These are phyloP conservation scores for Cryphonectria nitschkei DNA, from an alignment of 2,329 filamentous ascomycete genomes.

Conservation along the genomic window DNA sequence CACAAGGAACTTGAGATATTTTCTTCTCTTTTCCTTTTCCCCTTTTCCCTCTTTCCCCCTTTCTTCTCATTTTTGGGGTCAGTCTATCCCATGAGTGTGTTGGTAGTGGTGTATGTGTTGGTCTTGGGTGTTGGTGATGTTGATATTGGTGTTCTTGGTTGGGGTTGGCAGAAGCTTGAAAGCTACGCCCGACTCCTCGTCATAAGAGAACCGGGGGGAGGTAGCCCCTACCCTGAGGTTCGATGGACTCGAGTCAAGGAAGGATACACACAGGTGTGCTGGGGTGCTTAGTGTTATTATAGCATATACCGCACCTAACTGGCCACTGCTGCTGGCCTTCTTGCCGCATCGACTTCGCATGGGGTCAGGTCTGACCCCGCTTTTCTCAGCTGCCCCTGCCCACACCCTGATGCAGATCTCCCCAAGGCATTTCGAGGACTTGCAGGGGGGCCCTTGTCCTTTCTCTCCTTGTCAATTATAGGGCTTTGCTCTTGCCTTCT, in stretches of 20 bases:
- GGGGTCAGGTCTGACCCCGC: not conserved
- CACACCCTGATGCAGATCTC: constrained; percentile 15
- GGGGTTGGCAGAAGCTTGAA: not conserved
- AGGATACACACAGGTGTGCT: not conserved
- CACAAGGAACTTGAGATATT: not conserved
- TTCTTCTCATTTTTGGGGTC: not conserved
- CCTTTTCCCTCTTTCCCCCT: too few relatives aligned
- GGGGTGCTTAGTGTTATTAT: not conserved
- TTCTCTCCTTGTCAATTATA: not conserved
- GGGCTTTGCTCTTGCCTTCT: not conserved
- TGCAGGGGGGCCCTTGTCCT: not conserved
- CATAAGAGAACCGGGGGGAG: not conserved
- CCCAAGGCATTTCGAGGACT: not conserved
- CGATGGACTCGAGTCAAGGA: not conserved
- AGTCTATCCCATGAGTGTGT: not conserved
- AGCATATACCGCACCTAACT: not conserved
- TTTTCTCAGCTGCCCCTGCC: constrained; percentile 4
- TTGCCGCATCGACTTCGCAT: not conserved
- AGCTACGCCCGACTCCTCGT: not conserved
- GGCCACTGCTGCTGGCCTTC: not conserved
- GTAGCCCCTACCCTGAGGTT: not conserved
- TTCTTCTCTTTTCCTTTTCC: not conserved
- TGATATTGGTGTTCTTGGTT: not conserved
- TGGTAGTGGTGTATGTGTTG: not conserved
- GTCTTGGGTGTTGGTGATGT: not conserved